Evolutionary conservation across 305 asterid species (phyloP).

Genomic region (Withania somnifera): DNA sequence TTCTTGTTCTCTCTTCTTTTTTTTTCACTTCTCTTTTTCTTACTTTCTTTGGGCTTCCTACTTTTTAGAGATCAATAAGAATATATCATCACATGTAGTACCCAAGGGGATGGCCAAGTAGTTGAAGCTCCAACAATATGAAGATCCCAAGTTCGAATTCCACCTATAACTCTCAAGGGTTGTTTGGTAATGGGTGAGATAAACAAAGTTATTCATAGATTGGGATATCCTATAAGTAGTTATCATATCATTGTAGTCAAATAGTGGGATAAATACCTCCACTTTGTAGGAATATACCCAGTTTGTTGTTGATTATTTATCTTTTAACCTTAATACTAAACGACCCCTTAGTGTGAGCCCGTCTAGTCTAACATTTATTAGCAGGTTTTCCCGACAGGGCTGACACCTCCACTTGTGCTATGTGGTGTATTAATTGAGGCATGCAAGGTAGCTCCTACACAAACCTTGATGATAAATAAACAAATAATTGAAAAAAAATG

Average conservation of each 20-base stretch:
- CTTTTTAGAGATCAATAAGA: background rate
- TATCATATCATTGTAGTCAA: too few relatives aligned
- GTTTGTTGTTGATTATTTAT: too few relatives aligned
- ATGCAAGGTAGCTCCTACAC: background rate
- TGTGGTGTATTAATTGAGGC: background rate
- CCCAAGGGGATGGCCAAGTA: background rate
- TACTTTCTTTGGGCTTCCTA: background rate
- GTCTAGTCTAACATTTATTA: background rate
- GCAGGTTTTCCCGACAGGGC: background rate
- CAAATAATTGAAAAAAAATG: background rate
- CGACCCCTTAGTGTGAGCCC: background rate
- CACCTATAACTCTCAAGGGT: background rate
- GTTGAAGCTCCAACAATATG: background rate
- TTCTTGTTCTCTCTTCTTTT: background rate
- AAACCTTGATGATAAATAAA: background rate
- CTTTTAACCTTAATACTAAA: too few relatives aligned
- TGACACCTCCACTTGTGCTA: background rate
- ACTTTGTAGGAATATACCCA: too few relatives aligned
- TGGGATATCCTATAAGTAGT: too few relatives aligned
- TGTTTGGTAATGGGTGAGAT: too few relatives aligned
- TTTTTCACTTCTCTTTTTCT: background rate
- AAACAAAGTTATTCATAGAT: too few relatives aligned
- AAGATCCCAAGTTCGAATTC: background rate
- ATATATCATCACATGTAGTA: conserved; percentile 1
- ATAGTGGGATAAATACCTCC: too few relatives aligned